phyloP scores from a whole-genome alignment of 129 eudicot species.

The Pseudognaphalium luteoalbum region DNA sequence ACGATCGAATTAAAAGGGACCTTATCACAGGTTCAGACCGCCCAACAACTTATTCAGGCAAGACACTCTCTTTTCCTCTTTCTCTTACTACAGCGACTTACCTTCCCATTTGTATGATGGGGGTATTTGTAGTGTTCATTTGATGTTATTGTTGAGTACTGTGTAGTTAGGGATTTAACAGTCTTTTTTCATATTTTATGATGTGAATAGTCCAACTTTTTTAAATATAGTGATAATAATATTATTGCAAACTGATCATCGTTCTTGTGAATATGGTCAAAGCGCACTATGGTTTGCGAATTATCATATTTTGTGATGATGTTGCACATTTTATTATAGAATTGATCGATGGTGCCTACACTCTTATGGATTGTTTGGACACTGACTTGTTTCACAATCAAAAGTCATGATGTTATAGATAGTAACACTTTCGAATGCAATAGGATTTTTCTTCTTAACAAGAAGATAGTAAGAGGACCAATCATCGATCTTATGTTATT shows the following conservation, averaged over 20 bases:
- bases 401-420: neutral
- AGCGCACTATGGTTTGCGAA: neutral
- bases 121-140: neutral
- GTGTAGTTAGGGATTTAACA: neutral
- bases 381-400: neutral
- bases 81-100: neutral
- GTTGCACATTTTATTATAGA: neutral
- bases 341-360: neutral
- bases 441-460: neutral
- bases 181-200: neutral
- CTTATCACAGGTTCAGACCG: constrained; percentile 57
- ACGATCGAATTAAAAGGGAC: constrained; percentile 67
- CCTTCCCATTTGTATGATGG: neutral
- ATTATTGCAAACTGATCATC: too few species aligned
- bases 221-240: neutral
- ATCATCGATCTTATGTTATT: neutral
- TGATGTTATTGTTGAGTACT: neutral
- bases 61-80: neutral
- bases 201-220: neutral
- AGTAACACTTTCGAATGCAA: neutral
- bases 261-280: neutral
- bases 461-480: neutral
- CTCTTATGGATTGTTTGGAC: neutral
- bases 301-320: neutral
- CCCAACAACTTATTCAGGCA: constrained; percentile 79